Conservation (phyloP, 495 filamentous ascomycete genomes). For the Terfezia boudieri region DNA sequence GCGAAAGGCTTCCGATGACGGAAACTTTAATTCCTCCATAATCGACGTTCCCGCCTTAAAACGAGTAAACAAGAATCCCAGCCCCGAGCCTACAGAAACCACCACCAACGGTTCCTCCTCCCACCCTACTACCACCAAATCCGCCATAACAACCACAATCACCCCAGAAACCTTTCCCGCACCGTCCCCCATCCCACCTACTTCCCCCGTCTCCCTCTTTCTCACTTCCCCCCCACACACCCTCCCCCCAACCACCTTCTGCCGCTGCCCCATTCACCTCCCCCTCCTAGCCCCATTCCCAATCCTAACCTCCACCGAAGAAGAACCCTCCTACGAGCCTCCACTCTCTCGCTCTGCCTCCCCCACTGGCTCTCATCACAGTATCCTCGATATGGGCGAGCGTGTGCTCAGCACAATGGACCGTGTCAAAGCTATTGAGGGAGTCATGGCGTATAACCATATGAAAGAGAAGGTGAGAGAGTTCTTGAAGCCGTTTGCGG, state of each 20-base stretch:
- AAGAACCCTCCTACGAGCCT: slow-evolving; percentile 82
- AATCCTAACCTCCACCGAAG: slow-evolving; percentile 52
- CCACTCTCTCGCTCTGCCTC: slow-evolving; percentile 44
- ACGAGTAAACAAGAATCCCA: not conserved
- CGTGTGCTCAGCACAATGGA: slow-evolving; percentile 75
- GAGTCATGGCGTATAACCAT: slow-evolving; percentile 91
- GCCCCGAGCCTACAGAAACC: not conserved
- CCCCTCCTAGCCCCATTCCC: slow-evolving; percentile 25
- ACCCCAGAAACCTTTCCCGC: slow-evolving; percentile 25
- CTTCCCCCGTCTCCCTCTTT: slow-evolving; percentile 52
- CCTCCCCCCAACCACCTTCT: slow-evolving; percentile 51
- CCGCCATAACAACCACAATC: slow-evolving; percentile 7
- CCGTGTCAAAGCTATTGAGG: slow-evolving; percentile 79
- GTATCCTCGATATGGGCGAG: slow-evolving; percentile 69
- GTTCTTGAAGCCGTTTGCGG: slow-evolving; percentile 82
- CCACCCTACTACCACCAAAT: slow-evolving; percentile 8
- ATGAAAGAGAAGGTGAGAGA: slow-evolving; percentile 82
- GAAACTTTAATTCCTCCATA: not conserved
- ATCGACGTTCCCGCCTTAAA: not conserved
- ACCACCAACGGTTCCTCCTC: slow-evolving; percentile 6
- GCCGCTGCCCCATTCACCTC: slow-evolving; percentile 39
- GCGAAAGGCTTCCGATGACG: not conserved
- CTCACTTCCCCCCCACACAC: slow-evolving; percentile 52
- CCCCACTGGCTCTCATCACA: slow-evolving; percentile 28
- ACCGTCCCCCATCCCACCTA: slow-evolving; percentile 29